Evolutionary conservation across 2,329 filamentous ascomycete species (phyloP).

Genomic region (Ascochyta fabae): DNA sequence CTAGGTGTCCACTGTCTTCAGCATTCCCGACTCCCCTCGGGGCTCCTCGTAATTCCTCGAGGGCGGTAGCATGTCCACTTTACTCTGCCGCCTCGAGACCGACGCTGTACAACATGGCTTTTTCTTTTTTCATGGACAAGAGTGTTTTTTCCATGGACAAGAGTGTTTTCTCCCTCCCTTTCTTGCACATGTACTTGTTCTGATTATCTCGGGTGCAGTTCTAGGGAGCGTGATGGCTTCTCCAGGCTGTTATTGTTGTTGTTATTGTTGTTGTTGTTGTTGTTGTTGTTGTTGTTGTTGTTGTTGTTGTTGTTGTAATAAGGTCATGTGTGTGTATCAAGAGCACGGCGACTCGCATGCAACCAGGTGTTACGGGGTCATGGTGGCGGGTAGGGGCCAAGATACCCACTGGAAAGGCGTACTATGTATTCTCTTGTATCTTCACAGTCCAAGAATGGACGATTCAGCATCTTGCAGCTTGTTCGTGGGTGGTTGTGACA

Average conservation of each 20-base stretch:
- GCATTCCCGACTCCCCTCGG: slow-evolving; percentile 1
- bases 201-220: neutral
- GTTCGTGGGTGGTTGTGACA: neutral
- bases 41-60: neutral
- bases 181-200: slow-evolving; percentile 21
- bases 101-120: slow-evolving; percentile 3
- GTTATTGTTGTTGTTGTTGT: neutral
- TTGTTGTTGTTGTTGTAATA: neutral
- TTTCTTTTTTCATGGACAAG: neutral
- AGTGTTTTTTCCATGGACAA: neutral
- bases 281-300: slow-evolving; percentile 6
- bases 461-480: slow-evolving; percentile 2
- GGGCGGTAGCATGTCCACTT: neutral
- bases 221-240: neutral
- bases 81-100: neutral
- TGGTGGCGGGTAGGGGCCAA: slow-evolving; percentile 10
- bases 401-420: slow-evolving; percentile 32
- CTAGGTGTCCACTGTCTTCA: slow-evolving; percentile 24
- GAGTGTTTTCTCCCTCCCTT: neutral
- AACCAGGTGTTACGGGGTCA: slow-evolving; percentile 11
- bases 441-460: slow-evolving; percentile 20
- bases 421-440: slow-evolving; percentile 16
- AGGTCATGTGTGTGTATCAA: neutral
- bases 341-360: slow-evolving; percentile 3
- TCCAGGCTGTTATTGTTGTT: slow-evolving; percentile 1